Base-by-base conservation (phyloP, 2,329 filamentous ascomycete species). In the Atkinsonella hypoxylon region DNA sequence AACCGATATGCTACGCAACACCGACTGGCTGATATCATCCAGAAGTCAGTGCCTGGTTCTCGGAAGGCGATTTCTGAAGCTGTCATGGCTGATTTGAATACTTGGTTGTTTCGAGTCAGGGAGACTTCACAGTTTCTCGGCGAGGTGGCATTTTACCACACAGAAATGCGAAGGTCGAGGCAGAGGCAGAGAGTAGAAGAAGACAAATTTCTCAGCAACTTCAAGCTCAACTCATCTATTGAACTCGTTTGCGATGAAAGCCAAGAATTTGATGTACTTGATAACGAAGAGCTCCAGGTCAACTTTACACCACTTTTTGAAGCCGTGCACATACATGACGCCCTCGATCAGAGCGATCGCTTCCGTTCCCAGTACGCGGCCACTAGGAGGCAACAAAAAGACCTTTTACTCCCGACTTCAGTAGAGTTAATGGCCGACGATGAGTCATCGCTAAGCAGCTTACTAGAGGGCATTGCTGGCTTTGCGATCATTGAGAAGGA, bases 401-500 rank as follows among this genome's bases (percentile, higher is more conserved):
- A 98, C 47, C 70, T 98, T 7, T 73, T 97, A 8, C 74, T 97
- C 39, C 90, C 91, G 0, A 75, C 75, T 46, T 81, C 82, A 1
- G 77, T 98, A 36, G 84, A 83, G 53, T 71, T 98, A 2, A 72
- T 87, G 10, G 83, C 89, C 40, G 89, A 95, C 55, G 89, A 95
- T 58, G 87, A 89, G 49, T 80, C 83, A 4, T 87, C 87, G 47
- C 71, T 98, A n/a, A 95, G 89, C 64, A 94, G 85, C 63, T 70
- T 98, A 15, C 71, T 98, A 3, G 93, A 98, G 67, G 88, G 90
- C 50, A 95, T 98, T 66, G 85, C 91, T 22, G 93, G 93, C 0
- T 98, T 98, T 67, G 89, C 91, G 7, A 96, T 98, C 54, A 88
- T 98, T 40, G 93, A 98, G 65, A 89, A 88, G 60, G 88, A 89